Evolutionary conservation across 2,329 filamentous ascomycete genomes (phyloP).

Genomic region (Aspergillus udagawae): DNA sequence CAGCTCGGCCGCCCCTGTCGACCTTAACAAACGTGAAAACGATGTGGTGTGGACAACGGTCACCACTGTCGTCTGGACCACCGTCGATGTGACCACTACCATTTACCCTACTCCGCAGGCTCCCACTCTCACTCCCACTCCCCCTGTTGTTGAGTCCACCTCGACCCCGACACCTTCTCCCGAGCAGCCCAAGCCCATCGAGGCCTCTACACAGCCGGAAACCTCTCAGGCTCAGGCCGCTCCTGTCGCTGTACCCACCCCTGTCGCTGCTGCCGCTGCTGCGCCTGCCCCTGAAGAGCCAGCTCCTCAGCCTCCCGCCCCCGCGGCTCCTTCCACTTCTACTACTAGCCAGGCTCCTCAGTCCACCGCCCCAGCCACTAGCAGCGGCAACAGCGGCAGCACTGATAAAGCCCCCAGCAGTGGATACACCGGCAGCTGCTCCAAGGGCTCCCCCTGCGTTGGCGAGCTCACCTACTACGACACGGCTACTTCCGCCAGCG

Average conservation of each 20-base stretch:
- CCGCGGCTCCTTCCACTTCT: slow-evolving; percentile 7
- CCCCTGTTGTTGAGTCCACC: slow-evolving; percentile 11
- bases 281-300: slow-evolving; percentile 1
- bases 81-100: slow-evolving; percentile 47
- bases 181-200: slow-evolving; percentile 5
- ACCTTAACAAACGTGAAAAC: slow-evolving; percentile 32
- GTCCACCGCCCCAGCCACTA: slow-evolving; percentile 17
- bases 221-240: slow-evolving; percentile 11
- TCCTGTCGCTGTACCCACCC: slow-evolving; percentile 5
- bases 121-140: slow-evolving; percentile 15
- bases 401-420: slow-evolving; percentile 9
- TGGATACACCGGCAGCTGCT: slow-evolving; percentile 23
- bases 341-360: slow-evolving; percentile 12
- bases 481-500: slow-evolving; percentile 57
- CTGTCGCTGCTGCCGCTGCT: not conserved
- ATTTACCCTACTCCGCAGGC: slow-evolving; percentile 37
- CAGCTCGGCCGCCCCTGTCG: slow-evolving; percentile 27
- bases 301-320: not conserved
- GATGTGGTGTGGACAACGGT: slow-evolving; percentile 48
- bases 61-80: slow-evolving; percentile 46
- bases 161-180: slow-evolving; percentile 6
- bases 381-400: slow-evolving; percentile 9
- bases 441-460: slow-evolving; percentile 24
- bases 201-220: slow-evolving; percentile 10
- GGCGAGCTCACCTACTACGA: slow-evolving; percentile 75